Base-by-base conservation (phyloP, 2,329 filamentous ascomycete genomes). In the Cladophialophora bantiana region DNA sequence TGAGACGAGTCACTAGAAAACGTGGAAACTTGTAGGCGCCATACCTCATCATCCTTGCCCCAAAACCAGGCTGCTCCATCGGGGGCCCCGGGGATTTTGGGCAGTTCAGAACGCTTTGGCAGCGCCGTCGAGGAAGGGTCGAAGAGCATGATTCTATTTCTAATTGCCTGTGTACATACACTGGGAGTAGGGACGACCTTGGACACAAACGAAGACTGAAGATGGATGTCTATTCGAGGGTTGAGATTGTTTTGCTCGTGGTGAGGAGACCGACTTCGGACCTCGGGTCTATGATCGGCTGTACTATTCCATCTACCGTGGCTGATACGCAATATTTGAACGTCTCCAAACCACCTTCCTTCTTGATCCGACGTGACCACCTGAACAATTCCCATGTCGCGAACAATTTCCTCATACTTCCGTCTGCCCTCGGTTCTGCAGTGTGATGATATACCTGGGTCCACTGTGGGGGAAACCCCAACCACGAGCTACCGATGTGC, bases 41-140 rank as follows among this genome's bases (percentile, higher is more conserved):
- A 20, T 38, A 40, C 26, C 48, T 66, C 56, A 38, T 75, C 79
- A 73, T 86, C 78, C 45, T 83, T 78, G 9, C 86, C 85, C 85
- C 85, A 88, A 31, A 86, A 82, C 86, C 86, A 88, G 18, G 85
- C 85, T 31, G 85, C 84, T 32, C 80, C 83, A 15, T 83, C 77
- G 0, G 85, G 86, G 1, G 84, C 84, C 32, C 81, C 82, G 0
- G 81, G 76, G 38, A 87, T 80, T 15, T 75, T 69, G 18, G 84
- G 84, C 3, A 88, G 77, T 58, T 87, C 82, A 9, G 31, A 35
- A 13, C 53, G 53, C 53, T 55, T 55, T 2, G 53, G 53, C 53
- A 55, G 53, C 15, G 31, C 3, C 6, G 53, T 35, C 53, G 53
- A 55, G 35, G 53, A 55, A 38, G 53, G 53, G 53, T 55, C 53